Evolutionary conservation across 768 basidiomycete genomes (phyloP), one percentile per base, ranked within the genome.

Genomic region (Guyanaporus albipodus): DNA sequence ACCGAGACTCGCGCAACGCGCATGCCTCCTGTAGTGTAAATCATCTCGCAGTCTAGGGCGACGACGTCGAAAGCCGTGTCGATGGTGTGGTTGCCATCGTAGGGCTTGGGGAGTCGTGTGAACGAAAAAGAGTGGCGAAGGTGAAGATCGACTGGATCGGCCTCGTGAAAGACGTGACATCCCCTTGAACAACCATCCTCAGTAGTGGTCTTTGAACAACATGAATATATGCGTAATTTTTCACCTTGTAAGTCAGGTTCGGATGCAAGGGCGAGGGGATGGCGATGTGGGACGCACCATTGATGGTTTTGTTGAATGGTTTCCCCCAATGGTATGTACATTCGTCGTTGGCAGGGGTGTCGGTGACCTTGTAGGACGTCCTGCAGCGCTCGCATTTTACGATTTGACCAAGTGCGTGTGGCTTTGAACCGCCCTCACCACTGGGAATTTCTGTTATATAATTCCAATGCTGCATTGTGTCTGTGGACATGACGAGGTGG

Each of bases 41-140:
- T 75, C 89, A 98, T 92, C 67, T 99, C 96, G 61, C 96, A 98
- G 64, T 99, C 96, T 40, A 98, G 72, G 0, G 91, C 91, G 6
- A 84, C 88, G 4, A 97, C 78, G 46, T 93, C 88, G 36, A 91
- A 68, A 1, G 77, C 71, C 2, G 70, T 64, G 42, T 70, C 69
- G 2, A 58, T 36, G 42, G 43, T 8, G 14, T 27, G 19, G 18
- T 46, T 35, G 8, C n/a, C 45, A 23, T 45, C 41, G 38, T 22
- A 4, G 22, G 44, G 32, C 15, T 46, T 44, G 3, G 55, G 52
- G 4, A 61, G 51, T 8, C 69, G 60, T 18, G 74, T 68, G 58
- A 66, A 36, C 28, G 91, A 80, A 67, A 93, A 96, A 0, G 85
- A 66, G 46, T 90, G 81, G 15, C 91, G 81, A 6, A 75, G 62